phyloP scores from a whole-genome alignment of 1,284 basidiomycete species.

The Fomes fomentarius region DNA sequence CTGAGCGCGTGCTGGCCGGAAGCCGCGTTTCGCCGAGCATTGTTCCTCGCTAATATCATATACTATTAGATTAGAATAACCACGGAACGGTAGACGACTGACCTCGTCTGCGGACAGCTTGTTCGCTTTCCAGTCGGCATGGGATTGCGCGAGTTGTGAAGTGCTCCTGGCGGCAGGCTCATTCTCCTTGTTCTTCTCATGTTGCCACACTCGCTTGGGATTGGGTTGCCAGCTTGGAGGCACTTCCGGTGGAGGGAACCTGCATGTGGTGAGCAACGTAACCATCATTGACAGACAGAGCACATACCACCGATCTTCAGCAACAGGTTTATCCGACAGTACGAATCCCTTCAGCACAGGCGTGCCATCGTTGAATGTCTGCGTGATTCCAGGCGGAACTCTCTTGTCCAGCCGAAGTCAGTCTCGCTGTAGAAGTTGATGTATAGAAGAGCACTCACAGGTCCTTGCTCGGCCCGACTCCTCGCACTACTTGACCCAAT shows the following conservation, averaged over 20 bases:
- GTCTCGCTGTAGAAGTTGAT: background rate
- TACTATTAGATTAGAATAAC: slow-evolving; percentile 4
- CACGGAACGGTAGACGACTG: slow-evolving; percentile 11
- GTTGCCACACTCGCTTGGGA: slow-evolving; percentile 79
- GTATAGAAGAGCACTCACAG: slow-evolving; percentile 24
- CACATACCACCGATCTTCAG: slow-evolving; percentile 74
- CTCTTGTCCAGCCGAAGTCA: slow-evolving; percentile 22
- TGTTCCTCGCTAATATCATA: slow-evolving; percentile 65
- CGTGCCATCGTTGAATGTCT: slow-evolving; percentile 64
- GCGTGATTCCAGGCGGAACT: slow-evolving; percentile 19
- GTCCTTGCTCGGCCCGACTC: slow-evolving; percentile 2
- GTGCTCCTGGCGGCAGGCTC: slow-evolving; percentile 25
- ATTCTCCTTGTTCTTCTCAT: slow-evolving; percentile 54
- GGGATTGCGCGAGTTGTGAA: slow-evolving; percentile 25
- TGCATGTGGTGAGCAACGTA: slow-evolving; percentile 33
- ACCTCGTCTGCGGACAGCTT: slow-evolving; percentile 73
- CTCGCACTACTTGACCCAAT: slow-evolving; percentile 25
- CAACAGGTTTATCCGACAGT: slow-evolving; percentile 67
- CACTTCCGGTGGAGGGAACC: slow-evolving; percentile 82
- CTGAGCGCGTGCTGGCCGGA: slow-evolving; percentile 71
- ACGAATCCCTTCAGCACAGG: slow-evolving; percentile 78
- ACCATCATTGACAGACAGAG: slow-evolving; percentile 11
- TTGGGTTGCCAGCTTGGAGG: slow-evolving; percentile 87
- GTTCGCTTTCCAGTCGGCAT: slow-evolving; percentile 54
- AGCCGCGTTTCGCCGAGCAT: slow-evolving; percentile 83